Evolutionary conservation across 192 early-diverging fungal species (phyloP).

Genomic region (Rhizophagus prolifer): DNA sequence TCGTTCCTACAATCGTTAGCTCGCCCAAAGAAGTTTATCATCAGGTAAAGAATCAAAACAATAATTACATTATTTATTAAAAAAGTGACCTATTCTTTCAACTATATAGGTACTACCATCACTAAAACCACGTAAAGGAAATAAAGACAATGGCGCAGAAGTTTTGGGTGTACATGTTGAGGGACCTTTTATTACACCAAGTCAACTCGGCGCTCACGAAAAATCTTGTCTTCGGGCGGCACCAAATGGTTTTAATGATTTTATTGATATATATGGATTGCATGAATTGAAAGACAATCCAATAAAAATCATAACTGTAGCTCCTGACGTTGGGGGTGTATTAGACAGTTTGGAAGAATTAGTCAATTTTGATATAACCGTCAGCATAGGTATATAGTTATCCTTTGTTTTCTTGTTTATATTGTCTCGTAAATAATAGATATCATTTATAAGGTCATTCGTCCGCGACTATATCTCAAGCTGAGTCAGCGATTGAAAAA

Average conservation of each 20-base stretch:
- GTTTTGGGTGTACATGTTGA: conserved; percentile 67
- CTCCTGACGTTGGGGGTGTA: conserved; percentile 76
- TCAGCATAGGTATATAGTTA: conserved; percentile 53
- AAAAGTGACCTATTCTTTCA: background rate
- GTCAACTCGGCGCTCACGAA: conserved; percentile 79
- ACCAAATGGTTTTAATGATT: conserved; percentile 59
- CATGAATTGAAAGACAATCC: conserved; percentile 40
- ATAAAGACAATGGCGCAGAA: conserved; percentile 60
- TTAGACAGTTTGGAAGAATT: conserved; percentile 64
- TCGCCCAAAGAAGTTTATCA: conserved; percentile 72
- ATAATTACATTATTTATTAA: background rate
- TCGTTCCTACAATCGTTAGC: conserved; percentile 78
- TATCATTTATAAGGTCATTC: conserved; percentile 54
- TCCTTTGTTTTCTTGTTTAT: background rate
- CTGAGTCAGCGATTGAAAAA: conserved; percentile 56
- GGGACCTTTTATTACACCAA: conserved; percentile 63
- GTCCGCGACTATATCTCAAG: conserved; percentile 60
- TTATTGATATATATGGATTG: conserved; percentile 70
- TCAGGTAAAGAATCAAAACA: conserved; percentile 43
- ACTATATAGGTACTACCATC: conserved; percentile 49
- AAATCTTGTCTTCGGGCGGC: conserved; percentile 58
- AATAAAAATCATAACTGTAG: conserved; percentile 73
- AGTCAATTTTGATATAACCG: conserved; percentile 60
- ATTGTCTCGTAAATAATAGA: background rate
- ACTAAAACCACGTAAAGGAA: conserved; percentile 64